Percentiles rank a stretch among this genome's conserved stretches.
phyloP scores from a whole-genome alignment of 2,329 filamentous ascomycete genomes.

The Beauveria varroae region DNA sequence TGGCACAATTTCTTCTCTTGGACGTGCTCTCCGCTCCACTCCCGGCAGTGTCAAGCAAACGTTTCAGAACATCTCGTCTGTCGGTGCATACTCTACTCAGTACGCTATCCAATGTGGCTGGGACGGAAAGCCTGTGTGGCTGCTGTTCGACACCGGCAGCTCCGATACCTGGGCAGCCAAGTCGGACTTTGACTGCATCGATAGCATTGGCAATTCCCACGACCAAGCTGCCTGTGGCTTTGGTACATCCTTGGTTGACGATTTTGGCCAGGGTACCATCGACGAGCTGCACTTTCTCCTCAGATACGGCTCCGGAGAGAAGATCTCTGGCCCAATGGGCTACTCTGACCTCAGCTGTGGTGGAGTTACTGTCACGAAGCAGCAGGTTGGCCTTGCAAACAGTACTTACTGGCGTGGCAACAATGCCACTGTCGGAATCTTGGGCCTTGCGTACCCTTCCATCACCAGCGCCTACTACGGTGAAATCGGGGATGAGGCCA shows the following conservation, averaged over 20 bases:
- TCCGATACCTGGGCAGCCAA: slow-evolving; percentile 43
- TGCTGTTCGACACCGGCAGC: slow-evolving; percentile 44
- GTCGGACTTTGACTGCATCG: slow-evolving; percentile 34
- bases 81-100: slow-evolving; percentile 32
- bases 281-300: slow-evolving; percentile 38
- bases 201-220: slow-evolving; percentile 24
- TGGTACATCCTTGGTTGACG: slow-evolving; percentile 28
- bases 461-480: slow-evolving; percentile 42
- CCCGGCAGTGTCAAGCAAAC: slow-evolving; percentile 15
- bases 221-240: slow-evolving; percentile 32
- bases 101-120: slow-evolving; percentile 34
- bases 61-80: slow-evolving; percentile 31
- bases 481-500: slow-evolving; percentile 27
- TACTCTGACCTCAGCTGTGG: slow-evolving; percentile 38
- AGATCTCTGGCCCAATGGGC: slow-evolving; percentile 39
- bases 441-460: slow-evolving; percentile 44
- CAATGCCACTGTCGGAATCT: slow-evolving; percentile 42
- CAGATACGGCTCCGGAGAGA: slow-evolving; percentile 41
- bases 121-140: slow-evolving; percentile 30
- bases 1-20: slow-evolving; percentile 25
- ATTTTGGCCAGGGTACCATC: slow-evolving; percentile 33
- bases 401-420: slow-evolving; percentile 44
- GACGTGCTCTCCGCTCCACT: slow-evolving; percentile 15
- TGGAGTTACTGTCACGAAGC: slow-evolving; percentile 34
- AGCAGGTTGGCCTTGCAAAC: slow-evolving; percentile 42